Conservation (phyloP, 2,329 filamentous ascomycete genomes). For the Aspergillus brasiliensis region DNA sequence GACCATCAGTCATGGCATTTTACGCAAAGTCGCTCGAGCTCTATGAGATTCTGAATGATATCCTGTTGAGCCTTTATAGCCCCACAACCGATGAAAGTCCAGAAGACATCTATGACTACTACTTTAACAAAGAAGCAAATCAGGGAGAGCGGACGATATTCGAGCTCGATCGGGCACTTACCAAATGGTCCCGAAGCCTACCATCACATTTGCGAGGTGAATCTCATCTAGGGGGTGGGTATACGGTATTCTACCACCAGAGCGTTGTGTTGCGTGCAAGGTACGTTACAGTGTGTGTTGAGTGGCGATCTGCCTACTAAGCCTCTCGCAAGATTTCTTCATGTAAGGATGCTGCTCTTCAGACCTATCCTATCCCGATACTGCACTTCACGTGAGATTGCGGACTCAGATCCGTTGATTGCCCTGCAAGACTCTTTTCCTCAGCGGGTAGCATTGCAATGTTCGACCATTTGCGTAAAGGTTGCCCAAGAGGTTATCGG, state of each 20-base stretch:
- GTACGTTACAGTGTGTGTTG: conserved; percentile 16
- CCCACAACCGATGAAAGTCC: conserved; percentile 26
- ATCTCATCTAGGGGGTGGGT: conserved; percentile 7
- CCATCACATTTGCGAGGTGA: conserved; percentile 29
- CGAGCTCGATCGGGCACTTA: conserved; percentile 35
- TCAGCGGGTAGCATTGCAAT: conserved; percentile 36
- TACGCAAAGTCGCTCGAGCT: conserved; percentile 36
- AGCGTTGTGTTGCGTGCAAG: conserved; percentile 36
- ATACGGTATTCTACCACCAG: conserved; percentile 33
- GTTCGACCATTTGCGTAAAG: conserved; percentile 40
- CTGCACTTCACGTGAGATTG: conserved; percentile 31
- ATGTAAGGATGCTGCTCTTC: conserved; percentile 38
- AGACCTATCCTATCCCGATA: conserved; percentile 36
- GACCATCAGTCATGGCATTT: conserved; percentile 35
- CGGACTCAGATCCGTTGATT: conserved; percentile 20
- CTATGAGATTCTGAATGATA: conserved; percentile 40
- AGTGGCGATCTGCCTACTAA: background rate
- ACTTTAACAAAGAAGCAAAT: conserved; percentile 25
- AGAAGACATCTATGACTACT: conserved; percentile 32
- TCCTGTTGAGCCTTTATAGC: conserved; percentile 34
- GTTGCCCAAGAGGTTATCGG: conserved; percentile 36
- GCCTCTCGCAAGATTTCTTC: conserved; percentile 28
- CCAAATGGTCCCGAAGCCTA: conserved; percentile 33
- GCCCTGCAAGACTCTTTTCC: conserved; percentile 31
- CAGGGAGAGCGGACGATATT: conserved; percentile 36